Conservation (phyloP, 2,329 filamentous ascomycete species). For the Penicillium sp. region DNA sequence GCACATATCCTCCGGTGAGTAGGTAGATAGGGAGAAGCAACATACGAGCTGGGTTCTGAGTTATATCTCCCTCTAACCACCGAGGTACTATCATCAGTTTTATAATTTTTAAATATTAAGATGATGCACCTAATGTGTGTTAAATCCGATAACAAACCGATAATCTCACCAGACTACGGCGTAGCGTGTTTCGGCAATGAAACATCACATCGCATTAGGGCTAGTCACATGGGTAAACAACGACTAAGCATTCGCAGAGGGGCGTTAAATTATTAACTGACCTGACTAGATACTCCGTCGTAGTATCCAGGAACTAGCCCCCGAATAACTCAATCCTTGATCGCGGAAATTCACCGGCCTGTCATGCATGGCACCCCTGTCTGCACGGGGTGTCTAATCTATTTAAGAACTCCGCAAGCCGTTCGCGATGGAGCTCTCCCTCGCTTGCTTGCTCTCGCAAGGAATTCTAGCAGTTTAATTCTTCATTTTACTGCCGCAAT, state of each 20-base stretch:
- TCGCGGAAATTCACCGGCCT: not conserved
- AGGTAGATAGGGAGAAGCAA: no score
- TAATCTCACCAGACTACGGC: not conserved
- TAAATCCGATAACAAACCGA: not conserved
- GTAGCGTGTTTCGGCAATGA: not conserved
- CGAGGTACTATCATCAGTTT: not conserved
- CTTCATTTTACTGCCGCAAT: not conserved
- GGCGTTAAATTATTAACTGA: not conserved
- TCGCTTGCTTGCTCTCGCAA: not conserved
- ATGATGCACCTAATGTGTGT: no score
- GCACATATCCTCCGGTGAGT: no score
- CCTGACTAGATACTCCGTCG: no score
- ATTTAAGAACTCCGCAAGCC: not conserved
- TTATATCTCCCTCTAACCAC: not conserved
- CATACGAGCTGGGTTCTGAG: no score
- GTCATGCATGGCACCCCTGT: not conserved
- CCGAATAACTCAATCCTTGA: not conserved
- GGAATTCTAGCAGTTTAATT: not conserved
- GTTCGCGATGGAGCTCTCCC: not conserved
- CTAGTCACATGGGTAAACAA: not conserved
- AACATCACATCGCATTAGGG: not conserved
- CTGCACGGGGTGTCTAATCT: not conserved
- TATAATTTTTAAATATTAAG: not conserved
- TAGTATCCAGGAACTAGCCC: not conserved
- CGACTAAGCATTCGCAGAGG: not conserved